These are phyloP conservation scores for Marchantia polymorpha DNA, from an alignment of 225 moss, liverwort and hornwort species.

Conservation along the genomic window DNA sequence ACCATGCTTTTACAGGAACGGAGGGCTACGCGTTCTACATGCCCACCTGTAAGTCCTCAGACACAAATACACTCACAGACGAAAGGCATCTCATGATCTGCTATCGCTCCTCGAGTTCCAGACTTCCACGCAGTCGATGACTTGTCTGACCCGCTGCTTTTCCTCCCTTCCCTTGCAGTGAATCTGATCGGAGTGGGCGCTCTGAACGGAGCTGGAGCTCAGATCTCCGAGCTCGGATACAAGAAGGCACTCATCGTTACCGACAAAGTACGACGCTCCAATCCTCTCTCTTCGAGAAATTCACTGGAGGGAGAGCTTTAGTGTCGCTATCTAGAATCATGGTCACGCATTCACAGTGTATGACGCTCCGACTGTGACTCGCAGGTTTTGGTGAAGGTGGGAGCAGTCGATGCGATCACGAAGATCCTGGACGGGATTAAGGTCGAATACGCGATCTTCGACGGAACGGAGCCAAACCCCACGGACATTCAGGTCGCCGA, in stretches of 20 bases:
- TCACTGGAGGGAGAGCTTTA: no score
- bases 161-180: not conserved
- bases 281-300: no score
- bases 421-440: not conserved
- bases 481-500: slow-evolving; percentile 10
- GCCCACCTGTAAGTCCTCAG: slow-evolving; percentile 8
- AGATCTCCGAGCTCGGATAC: slow-evolving; percentile 13
- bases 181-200: slow-evolving; percentile 14
- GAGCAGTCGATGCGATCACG: slow-evolving; percentile 15
- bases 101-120: not conserved
- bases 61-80: not conserved
- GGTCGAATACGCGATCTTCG: slow-evolving; percentile 13
- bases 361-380: no score
- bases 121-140: not conserved
- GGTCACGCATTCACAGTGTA: no score
- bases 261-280: slow-evolving; percentile 7
- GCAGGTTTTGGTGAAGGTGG: slow-evolving; percentile 19
- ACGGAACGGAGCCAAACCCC: slow-evolving; percentile 18
- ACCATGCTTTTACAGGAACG: slow-evolving; percentile 8
- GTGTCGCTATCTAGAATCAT: no score
- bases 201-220: slow-evolving; percentile 10
- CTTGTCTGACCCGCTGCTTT: not conserved
- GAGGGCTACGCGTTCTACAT: slow-evolving; percentile 21
- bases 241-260: slow-evolving; percentile 23
- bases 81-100: no score